phyloP scores from a whole-genome alignment of 208 protist genomes.

The Trichomonas tenax region DNA sequence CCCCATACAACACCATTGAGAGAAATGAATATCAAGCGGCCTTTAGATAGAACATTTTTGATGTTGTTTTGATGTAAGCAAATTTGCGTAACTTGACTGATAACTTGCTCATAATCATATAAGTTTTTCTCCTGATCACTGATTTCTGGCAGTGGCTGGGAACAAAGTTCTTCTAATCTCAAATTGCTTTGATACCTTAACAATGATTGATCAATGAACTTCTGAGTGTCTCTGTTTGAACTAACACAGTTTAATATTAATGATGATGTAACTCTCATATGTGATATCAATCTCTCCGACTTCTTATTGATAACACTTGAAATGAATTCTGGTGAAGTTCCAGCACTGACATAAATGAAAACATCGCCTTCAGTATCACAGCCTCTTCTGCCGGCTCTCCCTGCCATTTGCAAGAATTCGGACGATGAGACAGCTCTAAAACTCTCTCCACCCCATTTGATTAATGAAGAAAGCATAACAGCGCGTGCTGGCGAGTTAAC shows the following conservation, averaged over 20 bases:
- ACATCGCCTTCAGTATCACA: neutral
- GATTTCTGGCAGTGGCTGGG: neutral
- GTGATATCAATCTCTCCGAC: neutral
- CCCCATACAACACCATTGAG: neutral
- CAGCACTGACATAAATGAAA: neutral
- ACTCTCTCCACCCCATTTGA: slow-evolving; percentile 2
- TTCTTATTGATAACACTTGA: neutral
- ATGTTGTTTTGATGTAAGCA: neutral
- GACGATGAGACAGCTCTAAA: neutral
- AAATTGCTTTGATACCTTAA: neutral
- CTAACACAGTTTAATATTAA: neutral
- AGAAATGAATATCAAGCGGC: neutral
- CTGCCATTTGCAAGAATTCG: slow-evolving; percentile 3
- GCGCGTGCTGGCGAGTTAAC: slow-evolving; percentile 67
- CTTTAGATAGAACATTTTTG: neutral
- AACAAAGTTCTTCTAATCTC: neutral
- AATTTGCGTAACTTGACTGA: neutral
- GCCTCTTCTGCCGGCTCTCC: neutral
- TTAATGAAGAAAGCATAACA: slow-evolving; percentile 54
- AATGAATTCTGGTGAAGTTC: neutral
- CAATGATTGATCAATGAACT: neutral
- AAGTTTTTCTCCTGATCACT: neutral
- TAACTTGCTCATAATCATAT: neutral
- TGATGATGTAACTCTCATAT: neutral
- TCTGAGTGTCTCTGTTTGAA: neutral